A percentile compares a stretch with the other conserved stretches of the same genome.
These are phyloP conservation scores for Lactuca sativa DNA, from an alignment of 129 eudicot genomes.

Conservation along the genomic window DNA sequence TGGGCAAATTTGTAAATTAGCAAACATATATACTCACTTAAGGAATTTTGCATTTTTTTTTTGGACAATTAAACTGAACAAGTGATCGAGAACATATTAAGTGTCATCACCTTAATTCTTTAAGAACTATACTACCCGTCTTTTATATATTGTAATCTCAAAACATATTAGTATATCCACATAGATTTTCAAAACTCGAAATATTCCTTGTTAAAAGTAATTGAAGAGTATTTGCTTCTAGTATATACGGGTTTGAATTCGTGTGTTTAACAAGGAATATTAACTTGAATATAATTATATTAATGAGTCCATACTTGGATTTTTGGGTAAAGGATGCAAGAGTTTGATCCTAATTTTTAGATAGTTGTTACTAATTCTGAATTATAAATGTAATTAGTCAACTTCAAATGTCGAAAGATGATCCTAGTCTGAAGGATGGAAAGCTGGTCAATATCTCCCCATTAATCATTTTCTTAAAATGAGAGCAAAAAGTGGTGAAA, in stretches of 20 bases:
- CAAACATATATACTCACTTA: not conserved
- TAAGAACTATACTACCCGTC: not conserved
- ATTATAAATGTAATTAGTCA: not conserved
- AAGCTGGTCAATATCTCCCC: constrained; percentile 8
- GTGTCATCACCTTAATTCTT: not conserved
- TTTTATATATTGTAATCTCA: too few relatives aligned
- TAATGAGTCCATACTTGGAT: not conserved
- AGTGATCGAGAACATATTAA: not conserved
- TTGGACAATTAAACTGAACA: not conserved
- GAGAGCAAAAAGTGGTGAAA: not conserved
- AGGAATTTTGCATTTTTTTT: not conserved
- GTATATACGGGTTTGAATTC: too few relatives aligned
- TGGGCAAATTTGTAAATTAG: too few relatives aligned
- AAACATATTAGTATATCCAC: too few relatives aligned
- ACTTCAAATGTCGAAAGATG: constrained; percentile 13
- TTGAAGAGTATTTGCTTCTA: too few relatives aligned
- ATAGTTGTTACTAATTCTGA: constrained; percentile 2
- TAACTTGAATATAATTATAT: too few relatives aligned
- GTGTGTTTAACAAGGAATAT: too few relatives aligned
- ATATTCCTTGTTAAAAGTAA: too few relatives aligned
- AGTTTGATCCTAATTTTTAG: constrained; percentile 6
- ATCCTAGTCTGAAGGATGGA: constrained; percentile 23
- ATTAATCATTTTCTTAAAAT: too few relatives aligned
- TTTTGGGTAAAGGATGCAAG: not conserved
- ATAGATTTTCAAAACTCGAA: not conserved